These are phyloP conservation scores for Colletotrichum aenigma DNA, from an alignment of 2,329 filamentous ascomycete genomes.

Conservation along the genomic window DNA sequence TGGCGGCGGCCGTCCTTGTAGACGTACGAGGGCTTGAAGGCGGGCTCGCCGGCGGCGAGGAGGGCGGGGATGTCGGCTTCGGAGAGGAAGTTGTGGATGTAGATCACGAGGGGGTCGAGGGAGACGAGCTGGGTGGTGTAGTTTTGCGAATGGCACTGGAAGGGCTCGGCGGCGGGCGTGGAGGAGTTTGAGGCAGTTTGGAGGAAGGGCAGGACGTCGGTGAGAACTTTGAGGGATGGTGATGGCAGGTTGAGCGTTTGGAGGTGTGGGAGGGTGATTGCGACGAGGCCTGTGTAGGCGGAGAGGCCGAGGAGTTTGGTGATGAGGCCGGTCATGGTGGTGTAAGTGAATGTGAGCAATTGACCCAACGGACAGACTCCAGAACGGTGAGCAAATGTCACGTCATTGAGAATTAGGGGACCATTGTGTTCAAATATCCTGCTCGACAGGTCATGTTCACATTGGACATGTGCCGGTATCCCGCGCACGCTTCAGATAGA, in stretches of 20 bases:
- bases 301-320: constrained; percentile 5
- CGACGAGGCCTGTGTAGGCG: constrained; percentile 11
- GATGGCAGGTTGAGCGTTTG: background rate
- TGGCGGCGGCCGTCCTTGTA: constrained; percentile 36
- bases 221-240: background rate
- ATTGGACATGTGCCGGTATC: background rate
- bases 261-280: constrained; percentile 2
- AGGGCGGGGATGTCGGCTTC: constrained; percentile 35
- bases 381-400: no score
- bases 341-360: background rate
- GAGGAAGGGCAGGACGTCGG: background rate
- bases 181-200: background rate
- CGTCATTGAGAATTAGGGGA: background rate
- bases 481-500: constrained; percentile 1
- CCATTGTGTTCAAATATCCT: background rate
- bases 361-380: background rate
- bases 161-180: background rate
- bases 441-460: no score
- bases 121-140: constrained; percentile 46
- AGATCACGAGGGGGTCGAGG: constrained; percentile 45
- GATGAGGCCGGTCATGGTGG: background rate
- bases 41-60: constrained; percentile 36
- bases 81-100: constrained; percentile 44
- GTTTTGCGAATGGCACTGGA: constrained; percentile 30
- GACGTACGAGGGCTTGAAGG: constrained; percentile 40